Conservation (phyloP, 2,329 filamentous ascomycete species). For the Alternaria postmessia region DNA sequence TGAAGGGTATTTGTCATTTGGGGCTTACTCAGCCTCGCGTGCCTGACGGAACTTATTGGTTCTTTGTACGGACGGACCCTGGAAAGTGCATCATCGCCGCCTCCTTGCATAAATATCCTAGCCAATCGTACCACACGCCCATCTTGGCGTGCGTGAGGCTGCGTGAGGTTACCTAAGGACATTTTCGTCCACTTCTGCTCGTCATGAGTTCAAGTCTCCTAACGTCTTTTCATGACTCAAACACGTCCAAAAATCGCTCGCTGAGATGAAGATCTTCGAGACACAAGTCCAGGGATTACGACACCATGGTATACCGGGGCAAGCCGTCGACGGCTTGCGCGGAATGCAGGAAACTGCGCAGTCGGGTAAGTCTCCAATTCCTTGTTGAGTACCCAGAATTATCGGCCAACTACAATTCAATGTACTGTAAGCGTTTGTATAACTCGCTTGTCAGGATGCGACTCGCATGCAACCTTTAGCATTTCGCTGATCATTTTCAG, state of each 20-base stretch:
- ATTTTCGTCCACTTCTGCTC: background rate
- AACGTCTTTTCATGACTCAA: background rate
- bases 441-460: background rate
- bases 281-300: background rate
- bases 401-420: background rate
- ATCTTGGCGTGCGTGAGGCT: background rate
- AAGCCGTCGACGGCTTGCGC: constrained; percentile 36
- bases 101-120: background rate
- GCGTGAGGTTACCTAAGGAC: no score
- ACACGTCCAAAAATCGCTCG: background rate
- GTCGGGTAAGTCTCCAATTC: constrained; percentile 27
- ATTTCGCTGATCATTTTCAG: constrained; percentile 19
- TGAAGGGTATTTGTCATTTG: background rate
- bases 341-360: constrained; percentile 43
- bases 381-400: background rate
- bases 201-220: background rate
- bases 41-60: background rate
- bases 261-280: constrained; percentile 2
- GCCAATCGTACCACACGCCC: background rate
- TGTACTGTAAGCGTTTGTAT: background rate
- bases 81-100: constrained; percentile 1
- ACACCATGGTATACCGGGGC: constrained; percentile 37
- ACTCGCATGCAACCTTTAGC: background rate
- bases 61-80: background rate
- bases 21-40: background rate